Conservation (phyloP, 2,329 filamentous ascomycete species). For the Cladosporium oxysporum region DNA sequence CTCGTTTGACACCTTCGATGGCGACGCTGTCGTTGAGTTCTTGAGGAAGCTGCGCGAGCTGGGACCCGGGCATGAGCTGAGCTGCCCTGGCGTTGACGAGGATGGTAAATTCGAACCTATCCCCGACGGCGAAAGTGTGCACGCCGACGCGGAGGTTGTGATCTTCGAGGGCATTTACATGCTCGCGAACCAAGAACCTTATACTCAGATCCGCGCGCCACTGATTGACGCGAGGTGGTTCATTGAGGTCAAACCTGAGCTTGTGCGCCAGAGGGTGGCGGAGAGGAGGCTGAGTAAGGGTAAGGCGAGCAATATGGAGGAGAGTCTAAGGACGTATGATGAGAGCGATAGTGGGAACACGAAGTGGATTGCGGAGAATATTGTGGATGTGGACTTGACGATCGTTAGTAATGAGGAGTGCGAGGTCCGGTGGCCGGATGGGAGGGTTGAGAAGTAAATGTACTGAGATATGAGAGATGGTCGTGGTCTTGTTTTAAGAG, state of each 20-base stretch:
- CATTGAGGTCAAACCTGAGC: conserved; percentile 41
- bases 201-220: conserved; percentile 35
- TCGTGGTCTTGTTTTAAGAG: not conserved
- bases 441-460: not conserved
- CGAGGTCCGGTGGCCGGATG: conserved; percentile 12
- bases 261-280: conserved; percentile 44
- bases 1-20: conserved; percentile 17
- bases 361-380: conserved; percentile 11
- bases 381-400: conserved; percentile 8
- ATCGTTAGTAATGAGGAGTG: conserved; percentile 17
- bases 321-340: conserved; percentile 19
- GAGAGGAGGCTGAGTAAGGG: conserved; percentile 27
- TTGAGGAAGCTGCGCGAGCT: conserved; percentile 14
- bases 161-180: conserved; percentile 34
- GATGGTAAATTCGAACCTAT: conserved; percentile 15
- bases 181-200: conserved; percentile 36
- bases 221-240: conserved; percentile 47
- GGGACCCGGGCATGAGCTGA: conserved; percentile 11
- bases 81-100: conserved; percentile 11
- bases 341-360: conserved; percentile 13
- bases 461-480: not conserved
- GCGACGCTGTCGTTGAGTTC: conserved; percentile 16
- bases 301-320: conserved; percentile 14
- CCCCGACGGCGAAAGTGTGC: conserved; percentile 4
- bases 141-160: conserved; percentile 14